These are phyloP conservation scores for Colletotrichum siamense DNA, from an alignment of 2,329 filamentous ascomycete species.

Conservation along the genomic window DNA sequence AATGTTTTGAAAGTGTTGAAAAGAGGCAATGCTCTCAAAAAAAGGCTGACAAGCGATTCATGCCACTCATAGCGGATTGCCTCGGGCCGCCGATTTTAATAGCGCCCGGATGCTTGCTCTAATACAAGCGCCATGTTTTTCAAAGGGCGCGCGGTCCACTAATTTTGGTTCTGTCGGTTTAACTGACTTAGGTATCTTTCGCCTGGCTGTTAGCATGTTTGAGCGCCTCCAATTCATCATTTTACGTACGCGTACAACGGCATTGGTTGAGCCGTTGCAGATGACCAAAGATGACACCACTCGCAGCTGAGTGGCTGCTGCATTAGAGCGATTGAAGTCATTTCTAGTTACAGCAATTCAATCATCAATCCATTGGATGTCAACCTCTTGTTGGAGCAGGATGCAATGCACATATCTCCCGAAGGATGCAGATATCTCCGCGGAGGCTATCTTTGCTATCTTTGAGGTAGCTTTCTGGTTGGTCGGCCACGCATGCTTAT, in stretches of 20 bases:
- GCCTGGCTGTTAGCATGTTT: not conserved
- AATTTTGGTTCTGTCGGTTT: not conserved
- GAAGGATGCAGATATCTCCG: not conserved
- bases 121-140: not conserved
- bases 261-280: not conserved
- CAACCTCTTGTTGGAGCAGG: not conserved
- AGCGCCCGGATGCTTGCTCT: not conserved
- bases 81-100: not conserved
- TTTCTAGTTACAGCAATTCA: not conserved
- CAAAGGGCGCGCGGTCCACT: constrained; percentile 12
- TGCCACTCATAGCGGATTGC: not conserved
- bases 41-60: not conserved
- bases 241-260: not conserved
- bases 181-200: not conserved
- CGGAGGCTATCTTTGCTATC: not conserved
- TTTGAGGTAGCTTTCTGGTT: not conserved
- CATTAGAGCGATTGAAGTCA: not conserved
- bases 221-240: not conserved
- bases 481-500: not conserved
- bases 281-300: not conserved
- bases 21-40: not conserved
- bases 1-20: not conserved
- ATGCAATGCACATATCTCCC: not conserved
- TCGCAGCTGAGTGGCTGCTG: not conserved
- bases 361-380: not conserved